Evolutionary conservation across 2,329 filamentous ascomycete genomes (phyloP).

Genomic region (Epichloe gansuensis): DNA sequence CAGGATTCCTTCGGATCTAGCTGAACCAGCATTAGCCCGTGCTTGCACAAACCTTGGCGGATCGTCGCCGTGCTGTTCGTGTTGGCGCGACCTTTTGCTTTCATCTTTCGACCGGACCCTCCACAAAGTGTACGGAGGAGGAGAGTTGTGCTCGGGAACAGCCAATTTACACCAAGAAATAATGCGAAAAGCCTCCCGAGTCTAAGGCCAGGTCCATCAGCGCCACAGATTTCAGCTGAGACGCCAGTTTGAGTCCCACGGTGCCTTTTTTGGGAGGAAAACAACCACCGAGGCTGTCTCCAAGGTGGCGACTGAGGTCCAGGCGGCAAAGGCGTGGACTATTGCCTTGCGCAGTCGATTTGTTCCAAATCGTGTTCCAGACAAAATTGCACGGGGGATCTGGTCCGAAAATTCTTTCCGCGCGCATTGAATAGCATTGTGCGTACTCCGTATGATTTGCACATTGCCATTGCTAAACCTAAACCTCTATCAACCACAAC

Average conservation of each 20-base stretch:
- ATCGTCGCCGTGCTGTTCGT: neutral
- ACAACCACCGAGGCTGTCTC: neutral
- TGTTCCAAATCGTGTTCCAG: neutral
- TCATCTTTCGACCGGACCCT: too few relatives aligned
- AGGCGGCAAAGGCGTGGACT: neutral
- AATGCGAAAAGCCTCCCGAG: neutral
- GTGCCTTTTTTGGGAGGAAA: neutral
- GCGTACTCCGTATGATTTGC: neutral
- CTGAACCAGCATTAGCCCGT: neutral
- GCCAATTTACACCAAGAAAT: neutral
- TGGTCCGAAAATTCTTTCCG: too few relatives aligned
- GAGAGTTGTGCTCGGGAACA: neutral
- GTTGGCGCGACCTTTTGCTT: neutral
- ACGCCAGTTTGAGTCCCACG: neutral
- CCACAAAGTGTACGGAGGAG: too few relatives aligned
- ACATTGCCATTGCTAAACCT: neutral
- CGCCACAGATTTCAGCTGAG: slow-evolving; percentile 1
- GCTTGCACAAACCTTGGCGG: neutral
- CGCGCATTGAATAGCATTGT: neutral
- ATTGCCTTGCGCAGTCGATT: neutral
- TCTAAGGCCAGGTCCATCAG: neutral
- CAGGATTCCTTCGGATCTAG: neutral
- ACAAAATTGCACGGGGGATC: neutral
- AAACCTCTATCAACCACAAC: too few relatives aligned
- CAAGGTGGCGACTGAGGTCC: neutral